These are phyloP conservation scores for Magnaporthiopsis poae DNA, from an alignment of 2,329 filamentous ascomycete species.

Conservation along the genomic window DNA sequence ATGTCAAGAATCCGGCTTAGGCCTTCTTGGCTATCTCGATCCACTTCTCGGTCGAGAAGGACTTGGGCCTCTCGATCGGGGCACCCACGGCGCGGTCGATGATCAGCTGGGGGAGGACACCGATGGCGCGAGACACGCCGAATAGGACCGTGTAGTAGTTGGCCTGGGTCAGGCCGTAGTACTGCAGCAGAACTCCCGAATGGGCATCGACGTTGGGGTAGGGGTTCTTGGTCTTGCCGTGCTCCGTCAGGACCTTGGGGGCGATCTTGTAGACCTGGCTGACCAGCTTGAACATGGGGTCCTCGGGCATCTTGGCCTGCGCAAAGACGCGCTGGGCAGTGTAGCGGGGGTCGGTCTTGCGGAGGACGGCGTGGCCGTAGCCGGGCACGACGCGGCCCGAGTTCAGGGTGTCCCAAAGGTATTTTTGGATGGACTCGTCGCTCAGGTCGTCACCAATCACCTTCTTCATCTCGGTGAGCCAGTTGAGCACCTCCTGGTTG, in stretches of 20 bases:
- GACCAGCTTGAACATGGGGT: slow-evolving; percentile 99
- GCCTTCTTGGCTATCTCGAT: slow-evolving; percentile 87
- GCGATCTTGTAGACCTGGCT: slow-evolving; percentile 99
- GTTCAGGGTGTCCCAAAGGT: slow-evolving; percentile 97
- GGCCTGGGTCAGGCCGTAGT: slow-evolving; percentile 97
- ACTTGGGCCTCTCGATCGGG: slow-evolving; percentile 97
- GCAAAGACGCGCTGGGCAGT: slow-evolving; percentile 96
- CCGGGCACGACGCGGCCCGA: slow-evolving; percentile 90
- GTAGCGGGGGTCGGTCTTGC: slow-evolving; percentile 99
- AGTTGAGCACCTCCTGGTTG: slow-evolving; percentile 99
- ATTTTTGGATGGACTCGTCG: slow-evolving; percentile 94
- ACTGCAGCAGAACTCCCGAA: slow-evolving; percentile 97
- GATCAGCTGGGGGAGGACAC: slow-evolving; percentile 98
- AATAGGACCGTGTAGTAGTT: slow-evolving; percentile 99
- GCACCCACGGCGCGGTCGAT: slow-evolving; percentile 96
- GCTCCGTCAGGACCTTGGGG: slow-evolving; percentile 92
- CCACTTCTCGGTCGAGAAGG: slow-evolving; percentile 94
- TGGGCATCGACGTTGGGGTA: slow-evolving; percentile 98
- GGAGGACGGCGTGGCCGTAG: slow-evolving; percentile 96
- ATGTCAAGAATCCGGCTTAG: slow-evolving; percentile 40
- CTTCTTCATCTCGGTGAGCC: slow-evolving; percentile 99
- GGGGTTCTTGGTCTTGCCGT: slow-evolving; percentile 99
- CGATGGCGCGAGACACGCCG: slow-evolving; percentile 93
- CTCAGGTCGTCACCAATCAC: slow-evolving; percentile 84
- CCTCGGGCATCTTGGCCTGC: slow-evolving; percentile 68